phyloP scores from a whole-genome alignment of 768 basidiomycete species.

The Leccinum subtestaceum region DNA sequence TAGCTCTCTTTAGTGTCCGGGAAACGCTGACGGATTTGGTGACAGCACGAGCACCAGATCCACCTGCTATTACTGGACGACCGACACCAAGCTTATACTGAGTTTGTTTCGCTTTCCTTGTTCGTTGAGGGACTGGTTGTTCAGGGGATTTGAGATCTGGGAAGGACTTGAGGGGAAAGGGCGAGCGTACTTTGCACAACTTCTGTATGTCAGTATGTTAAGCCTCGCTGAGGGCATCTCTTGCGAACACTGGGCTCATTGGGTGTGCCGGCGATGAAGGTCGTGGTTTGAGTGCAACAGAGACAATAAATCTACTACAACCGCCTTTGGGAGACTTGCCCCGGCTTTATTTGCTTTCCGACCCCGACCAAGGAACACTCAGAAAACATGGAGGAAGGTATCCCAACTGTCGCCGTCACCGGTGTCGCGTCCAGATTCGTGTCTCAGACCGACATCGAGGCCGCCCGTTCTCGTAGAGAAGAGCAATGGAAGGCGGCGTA shows the following conservation, averaged over 20 bases:
- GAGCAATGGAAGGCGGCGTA: constrained; percentile 92
- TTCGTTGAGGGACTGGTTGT: no score
- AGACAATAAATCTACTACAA: constrained; percentile 32
- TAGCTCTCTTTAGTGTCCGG: no score
- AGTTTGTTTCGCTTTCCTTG: no score
- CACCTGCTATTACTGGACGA: no score
- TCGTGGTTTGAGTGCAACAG: constrained; percentile 47
- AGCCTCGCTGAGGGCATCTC: constrained; percentile 40
- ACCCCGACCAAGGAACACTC: constrained; percentile 15
- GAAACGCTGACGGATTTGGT: no score
- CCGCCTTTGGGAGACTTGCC: neutral
- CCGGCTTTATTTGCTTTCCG: constrained; percentile 17
- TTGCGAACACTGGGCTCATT: constrained; percentile 32
- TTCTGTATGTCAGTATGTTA: constrained; percentile 54
- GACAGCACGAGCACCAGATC: no score
- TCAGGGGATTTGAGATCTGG: no score
- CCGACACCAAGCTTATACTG: no score
- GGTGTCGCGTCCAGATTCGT: constrained; percentile 84
- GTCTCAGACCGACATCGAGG: constrained; percentile 73
- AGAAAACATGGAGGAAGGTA: constrained; percentile 54
- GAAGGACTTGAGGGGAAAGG: no score
- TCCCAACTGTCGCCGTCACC: constrained; percentile 71
- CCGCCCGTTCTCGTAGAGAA: constrained; percentile 66
- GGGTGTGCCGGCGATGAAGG: constrained; percentile 12
- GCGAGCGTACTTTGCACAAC: constrained; percentile 43